Evolutionary conservation across 345 rosid genomes (phyloP).

Genomic region (Cardamine occulta): DNA sequence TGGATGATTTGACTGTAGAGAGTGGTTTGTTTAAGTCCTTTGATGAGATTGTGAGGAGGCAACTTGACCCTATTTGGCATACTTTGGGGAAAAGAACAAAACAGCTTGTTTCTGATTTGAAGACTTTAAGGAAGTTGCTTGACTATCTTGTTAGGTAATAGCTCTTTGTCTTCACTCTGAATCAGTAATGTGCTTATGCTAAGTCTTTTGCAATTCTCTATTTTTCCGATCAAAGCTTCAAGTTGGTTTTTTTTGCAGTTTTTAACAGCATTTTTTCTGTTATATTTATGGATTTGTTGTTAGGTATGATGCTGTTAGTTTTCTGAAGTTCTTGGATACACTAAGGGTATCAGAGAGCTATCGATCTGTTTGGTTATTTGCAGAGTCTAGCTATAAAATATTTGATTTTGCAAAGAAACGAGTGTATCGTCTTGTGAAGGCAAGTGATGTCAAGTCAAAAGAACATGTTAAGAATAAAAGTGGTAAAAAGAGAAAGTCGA

Average conservation of each 20-base stretch:
- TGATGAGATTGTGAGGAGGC: slow-evolving; percentile 96
- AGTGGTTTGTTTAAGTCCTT: slow-evolving; percentile 95
- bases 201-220: background rate
- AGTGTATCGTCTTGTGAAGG: slow-evolving; percentile 65
- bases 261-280: background rate
- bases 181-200: background rate
- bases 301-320: slow-evolving; percentile 99
- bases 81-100: slow-evolving; percentile 89
- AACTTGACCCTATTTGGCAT: slow-evolving; percentile 99
- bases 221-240: background rate
- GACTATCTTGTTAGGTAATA: slow-evolving; percentile 94
- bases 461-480: slow-evolving; percentile 48
- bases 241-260: slow-evolving; percentile 15
- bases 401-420: slow-evolving; percentile 97
- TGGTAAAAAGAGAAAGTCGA: slow-evolving; percentile 69
- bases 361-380: slow-evolving; percentile 99
- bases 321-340: slow-evolving; percentile 94
- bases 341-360: slow-evolving; percentile 93
- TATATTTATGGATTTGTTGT: slow-evolving; percentile 16
- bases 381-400: slow-evolving; percentile 94
- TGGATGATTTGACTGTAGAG: slow-evolving; percentile 95
- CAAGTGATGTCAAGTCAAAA: slow-evolving; percentile 54
- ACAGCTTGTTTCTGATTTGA: slow-evolving; percentile 97
- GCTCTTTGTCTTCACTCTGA: background rate
- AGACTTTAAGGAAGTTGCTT: slow-evolving; percentile 90